Base-by-base conservation (phyloP, 768 basidiomycete genomes). In the Fistulinella prunicolor region DNA sequence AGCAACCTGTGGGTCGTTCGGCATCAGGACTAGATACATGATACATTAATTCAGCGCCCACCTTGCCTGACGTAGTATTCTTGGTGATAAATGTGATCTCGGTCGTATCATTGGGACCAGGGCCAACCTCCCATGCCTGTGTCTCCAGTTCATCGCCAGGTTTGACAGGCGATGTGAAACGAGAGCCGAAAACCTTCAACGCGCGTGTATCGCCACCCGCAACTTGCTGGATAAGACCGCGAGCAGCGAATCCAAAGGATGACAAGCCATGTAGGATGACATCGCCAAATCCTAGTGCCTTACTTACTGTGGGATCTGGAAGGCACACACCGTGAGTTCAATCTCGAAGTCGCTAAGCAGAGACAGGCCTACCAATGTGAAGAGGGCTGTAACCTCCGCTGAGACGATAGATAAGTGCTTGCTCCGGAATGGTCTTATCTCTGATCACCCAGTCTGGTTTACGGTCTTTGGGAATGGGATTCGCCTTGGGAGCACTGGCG, bases 241-340 rank as follows among this genome's bases (percentile, higher is more conserved):
- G 82, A 3, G 88, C 92, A 8, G 76, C 86, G 61, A 91, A 91
- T 9, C 91, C 91, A 62, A 79, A 93, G 0, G 85, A 81, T 17
- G 86, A 83, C 21, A 94, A 75, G 23, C 91, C 91, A 60, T 94
- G 91, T 3, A 94, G 76, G 58, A 94, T 92, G 30, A 85, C 81
- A 40, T 85, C 91, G 3, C 88, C 88, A 58, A 94, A 93, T 10
- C 89, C 89, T 16, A 82, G 74, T 8, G 72, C 74, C 54, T 81
- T 64, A n/a, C 89, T 91, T 32, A 89, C 80, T 13, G 59, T 64
- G 1, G 90, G 88, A 70, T 93, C 90, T 86, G 61, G 3, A 43
- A 20, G 13, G 24, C 14, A 24, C 4, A 12, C 12, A 13, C 1
- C 10, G 20, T 49, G 30, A 46, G 42, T 3, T 13, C 22, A 51